Percentiles rank a stretch among this genome's conserved stretches.
Evolutionary conservation across 1,284 basidiomycete genomes (phyloP).

Genomic region (Apiotrichum siamense): DNA sequence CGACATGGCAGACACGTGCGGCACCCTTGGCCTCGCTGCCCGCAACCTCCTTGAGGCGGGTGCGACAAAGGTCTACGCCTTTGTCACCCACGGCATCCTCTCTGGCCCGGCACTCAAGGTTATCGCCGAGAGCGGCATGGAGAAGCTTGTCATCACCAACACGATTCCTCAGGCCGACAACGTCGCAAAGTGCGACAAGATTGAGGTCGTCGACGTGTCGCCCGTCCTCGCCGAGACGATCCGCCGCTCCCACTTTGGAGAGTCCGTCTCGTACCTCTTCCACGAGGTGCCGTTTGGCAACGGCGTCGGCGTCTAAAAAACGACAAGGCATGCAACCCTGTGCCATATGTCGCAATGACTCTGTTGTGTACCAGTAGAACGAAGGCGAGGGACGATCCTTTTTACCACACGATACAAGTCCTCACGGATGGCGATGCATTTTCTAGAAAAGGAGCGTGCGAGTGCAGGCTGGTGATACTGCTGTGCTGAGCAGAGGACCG

Average conservation of each 20-base stretch:
- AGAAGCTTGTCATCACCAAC: constrained; percentile 97
- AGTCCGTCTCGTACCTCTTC: constrained; percentile 49
- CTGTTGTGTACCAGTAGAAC: no score
- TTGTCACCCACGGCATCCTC: constrained; percentile 97
- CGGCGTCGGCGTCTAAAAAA: no score
- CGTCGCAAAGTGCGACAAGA: constrained; percentile 68
- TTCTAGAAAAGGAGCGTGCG: no score
- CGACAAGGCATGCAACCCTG: no score
- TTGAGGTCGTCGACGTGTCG: constrained; percentile 94
- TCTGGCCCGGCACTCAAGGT: constrained; percentile 75
- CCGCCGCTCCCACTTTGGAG: constrained; percentile 59
- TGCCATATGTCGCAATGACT: no score
- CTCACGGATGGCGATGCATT: no score
- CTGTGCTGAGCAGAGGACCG: no score
- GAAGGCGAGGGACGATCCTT: no score
- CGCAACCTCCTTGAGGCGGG: constrained; percentile 85
- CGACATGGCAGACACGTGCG: constrained; percentile 99
- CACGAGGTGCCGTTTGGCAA: constrained; percentile 48
- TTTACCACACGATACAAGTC: no score
- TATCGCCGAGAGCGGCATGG: constrained; percentile 69
- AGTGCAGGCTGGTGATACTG: no score
- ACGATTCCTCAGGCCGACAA: constrained; percentile 88
- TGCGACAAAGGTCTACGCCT: constrained; percentile 75
- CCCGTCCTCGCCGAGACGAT: constrained; percentile 96
- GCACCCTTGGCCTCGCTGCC: constrained; percentile 90